Evolutionary conservation across 495 filamentous ascomycete genomes (phyloP).

Genomic region (Rusavskia elegans): DNA sequence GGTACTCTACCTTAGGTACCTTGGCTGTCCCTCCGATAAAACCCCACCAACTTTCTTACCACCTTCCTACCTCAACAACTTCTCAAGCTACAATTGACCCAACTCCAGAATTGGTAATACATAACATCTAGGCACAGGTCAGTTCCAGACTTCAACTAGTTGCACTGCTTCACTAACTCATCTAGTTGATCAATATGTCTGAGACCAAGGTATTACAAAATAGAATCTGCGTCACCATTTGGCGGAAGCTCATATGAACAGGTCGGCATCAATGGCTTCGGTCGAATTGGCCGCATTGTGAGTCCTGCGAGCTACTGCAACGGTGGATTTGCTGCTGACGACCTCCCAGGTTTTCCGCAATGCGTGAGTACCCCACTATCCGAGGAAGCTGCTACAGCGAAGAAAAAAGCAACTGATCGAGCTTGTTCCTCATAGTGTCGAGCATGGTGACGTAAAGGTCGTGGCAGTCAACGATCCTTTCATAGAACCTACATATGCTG

Average conservation of each 20-base stretch:
- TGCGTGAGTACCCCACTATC: slow-evolving; percentile 39
- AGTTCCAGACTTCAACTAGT: not conserved
- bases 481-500: slow-evolving; percentile 95
- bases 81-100: not conserved
- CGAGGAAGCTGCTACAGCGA: slow-evolving; percentile 5
- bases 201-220: not conserved
- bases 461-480: slow-evolving; percentile 98
- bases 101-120: not conserved
- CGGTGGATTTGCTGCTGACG: not conserved
- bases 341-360: slow-evolving; percentile 51
- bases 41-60: not conserved
- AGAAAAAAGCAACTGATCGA: slow-evolving; percentile 12
- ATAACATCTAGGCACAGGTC: not conserved
- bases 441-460: slow-evolving; percentile 71
- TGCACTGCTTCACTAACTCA: not conserved
- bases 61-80: not conserved
- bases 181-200: not conserved
- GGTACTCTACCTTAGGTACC: not conserved
- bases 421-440: slow-evolving; percentile 45
- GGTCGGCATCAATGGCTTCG: slow-evolving; percentile 98
- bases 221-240: not conserved
- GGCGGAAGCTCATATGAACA: slow-evolving; percentile 14
- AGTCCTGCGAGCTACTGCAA: slow-evolving; percentile 13
- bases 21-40: not conserved
- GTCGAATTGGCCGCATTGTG: slow-evolving; percentile 96